phyloP scores from a whole-genome alignment of 345 rosid genomes.

The Kernera saxatilis region DNA sequence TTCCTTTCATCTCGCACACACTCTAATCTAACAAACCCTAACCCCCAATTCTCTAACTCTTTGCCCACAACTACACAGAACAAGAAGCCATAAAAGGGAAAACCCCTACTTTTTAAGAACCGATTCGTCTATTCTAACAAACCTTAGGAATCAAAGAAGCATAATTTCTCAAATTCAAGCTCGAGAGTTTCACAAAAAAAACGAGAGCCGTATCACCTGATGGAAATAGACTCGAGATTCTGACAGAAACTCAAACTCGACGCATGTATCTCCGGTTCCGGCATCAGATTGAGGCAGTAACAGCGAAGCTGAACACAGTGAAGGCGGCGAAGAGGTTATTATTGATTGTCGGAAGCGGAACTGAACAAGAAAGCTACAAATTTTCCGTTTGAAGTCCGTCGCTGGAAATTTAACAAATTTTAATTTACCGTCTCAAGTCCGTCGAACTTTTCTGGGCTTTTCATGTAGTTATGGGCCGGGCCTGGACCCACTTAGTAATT shows the following conservation, averaged over 20 bases:
- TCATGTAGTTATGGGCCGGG: conserved; percentile 4
- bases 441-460: neutral
- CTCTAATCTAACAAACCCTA: conserved; percentile 25
- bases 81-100: neutral
- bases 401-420: neutral
- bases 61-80: neutral
- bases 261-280: neutral
- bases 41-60: conserved; percentile 10
- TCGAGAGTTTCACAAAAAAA: neutral
- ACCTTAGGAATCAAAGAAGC: conserved; percentile 9
- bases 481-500: neutral
- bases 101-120: neutral
- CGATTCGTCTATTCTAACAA: conserved; percentile 3
- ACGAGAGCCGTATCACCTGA: conserved; percentile 14
- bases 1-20: conserved; percentile 20
- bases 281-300: neutral
- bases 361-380: conserved; percentile 1
- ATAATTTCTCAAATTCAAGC: neutral
- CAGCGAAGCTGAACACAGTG: neutral
- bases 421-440: conserved; percentile 25
- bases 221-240: neutral
- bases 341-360: conserved; percentile 16
- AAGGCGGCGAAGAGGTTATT: neutral
- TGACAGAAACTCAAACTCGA: neutral
- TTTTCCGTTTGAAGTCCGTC: conserved; percentile 25